Percentiles rank a stretch among this genome's conserved stretches.
These are phyloP conservation scores for Ambrosia hybrid DNA, from an alignment of 140 eudicot genomes.

Conservation along the genomic window DNA sequence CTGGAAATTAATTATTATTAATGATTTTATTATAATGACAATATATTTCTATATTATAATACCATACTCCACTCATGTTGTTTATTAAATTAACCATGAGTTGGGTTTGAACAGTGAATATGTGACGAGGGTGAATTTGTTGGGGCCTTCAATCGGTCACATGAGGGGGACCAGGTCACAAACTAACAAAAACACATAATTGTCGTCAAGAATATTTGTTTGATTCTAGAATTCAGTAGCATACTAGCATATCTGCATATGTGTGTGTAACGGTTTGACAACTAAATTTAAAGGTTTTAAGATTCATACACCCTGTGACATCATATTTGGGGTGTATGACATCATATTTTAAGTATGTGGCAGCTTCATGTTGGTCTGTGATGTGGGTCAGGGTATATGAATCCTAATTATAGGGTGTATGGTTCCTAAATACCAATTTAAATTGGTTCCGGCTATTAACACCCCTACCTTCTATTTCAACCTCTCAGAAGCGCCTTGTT, in stretches of 20 bases:
- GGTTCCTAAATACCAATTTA: too few relatives aligned
- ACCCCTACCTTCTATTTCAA: too few relatives aligned
- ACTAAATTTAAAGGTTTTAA: neutral
- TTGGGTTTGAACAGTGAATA: neutral
- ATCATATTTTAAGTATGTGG: too few relatives aligned
- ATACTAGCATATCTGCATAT: neutral
- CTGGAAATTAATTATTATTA: neutral
- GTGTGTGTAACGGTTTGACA: neutral
- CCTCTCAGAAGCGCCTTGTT: too few relatives aligned
- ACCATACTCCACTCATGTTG: neutral
- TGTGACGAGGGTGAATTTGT: neutral
- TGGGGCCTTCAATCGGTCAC: neutral
- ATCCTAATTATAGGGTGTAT: too few relatives aligned
- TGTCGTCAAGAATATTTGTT: slow-evolving; percentile 3
- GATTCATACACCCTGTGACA: too few relatives aligned
- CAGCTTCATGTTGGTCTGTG: too few relatives aligned
- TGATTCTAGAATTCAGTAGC: neutral
- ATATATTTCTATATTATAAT: neutral
- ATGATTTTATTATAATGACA: neutral
- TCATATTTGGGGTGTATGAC: too few relatives aligned
- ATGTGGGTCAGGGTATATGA: too few relatives aligned
- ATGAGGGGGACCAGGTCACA: neutral
- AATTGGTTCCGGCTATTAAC: too few relatives aligned
- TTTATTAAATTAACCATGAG: neutral
- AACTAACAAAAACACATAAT: slow-evolving; percentile 5